Evolutionary conservation across 257 asterid species (phyloP).

Genomic region (Solanum pimpinellifolium): DNA sequence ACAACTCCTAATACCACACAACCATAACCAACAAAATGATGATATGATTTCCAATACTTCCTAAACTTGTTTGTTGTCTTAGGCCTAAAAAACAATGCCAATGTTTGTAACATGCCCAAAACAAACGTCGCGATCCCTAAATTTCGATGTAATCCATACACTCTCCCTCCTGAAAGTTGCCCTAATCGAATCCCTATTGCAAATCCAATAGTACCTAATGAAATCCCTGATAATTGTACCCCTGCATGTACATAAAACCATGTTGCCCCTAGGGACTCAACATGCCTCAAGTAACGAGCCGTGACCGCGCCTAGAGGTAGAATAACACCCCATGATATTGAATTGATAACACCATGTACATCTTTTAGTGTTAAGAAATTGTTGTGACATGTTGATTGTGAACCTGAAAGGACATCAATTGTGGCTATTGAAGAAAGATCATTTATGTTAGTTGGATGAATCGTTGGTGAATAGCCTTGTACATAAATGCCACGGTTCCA

Average conservation of each 20-base stretch:
- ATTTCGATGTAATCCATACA: conserved; percentile 58
- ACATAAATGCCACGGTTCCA: conserved; percentile 91
- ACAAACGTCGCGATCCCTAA: conserved; percentile 65
- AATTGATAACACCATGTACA: conserved; percentile 50
- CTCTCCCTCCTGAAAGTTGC: conserved; percentile 55
- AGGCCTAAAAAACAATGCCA: conserved; percentile 77
- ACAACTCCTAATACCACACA: conserved; percentile 74
- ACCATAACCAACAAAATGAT: conserved; percentile 84
- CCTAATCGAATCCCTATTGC: conserved; percentile 65
- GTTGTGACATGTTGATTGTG: conserved; percentile 19
- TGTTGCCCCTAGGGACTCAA: conserved; percentile 43
- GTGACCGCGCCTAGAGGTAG: conserved; percentile 65
- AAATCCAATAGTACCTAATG: conserved; percentile 69
- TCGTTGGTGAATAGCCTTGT: conserved; percentile 91
- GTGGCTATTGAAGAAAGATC: conserved; percentile 70
- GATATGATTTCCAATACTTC: conserved; percentile 91
- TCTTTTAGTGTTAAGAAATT: conserved; percentile 29
- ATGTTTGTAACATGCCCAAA: conserved; percentile 76
- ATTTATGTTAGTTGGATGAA: conserved; percentile 49
- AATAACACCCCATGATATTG: conserved; percentile 72
- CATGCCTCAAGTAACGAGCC: conserved; percentile 60
- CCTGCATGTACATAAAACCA: conserved; percentile 91
- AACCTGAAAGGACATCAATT: conserved; percentile 52
- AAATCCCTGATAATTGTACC: conserved; percentile 46
- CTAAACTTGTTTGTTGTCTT: conserved; percentile 65